Base-by-base conservation (phyloP, 129 eudicot species). In the Centella asiatica region DNA sequence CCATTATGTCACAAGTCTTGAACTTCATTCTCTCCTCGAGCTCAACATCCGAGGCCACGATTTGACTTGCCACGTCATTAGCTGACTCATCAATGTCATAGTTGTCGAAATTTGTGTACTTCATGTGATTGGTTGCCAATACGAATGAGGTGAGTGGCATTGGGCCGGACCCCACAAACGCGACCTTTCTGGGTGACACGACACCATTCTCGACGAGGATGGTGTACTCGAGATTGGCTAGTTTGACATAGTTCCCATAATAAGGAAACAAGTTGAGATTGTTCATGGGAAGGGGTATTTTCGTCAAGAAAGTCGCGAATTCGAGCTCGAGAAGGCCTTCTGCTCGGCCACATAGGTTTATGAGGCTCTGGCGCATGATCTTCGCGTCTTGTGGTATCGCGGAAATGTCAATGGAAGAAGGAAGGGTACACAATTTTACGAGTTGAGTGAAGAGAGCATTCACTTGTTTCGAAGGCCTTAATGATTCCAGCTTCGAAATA, bases 131-230 rank as follows among this genome's bases (percentile, higher is more conserved):
- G 5, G 67, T 60, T 33, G 75, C 75, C 39, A 70, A 25, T 23
- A 60, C 39, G 20, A 61, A 29, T 6, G 75, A 61, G 42, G 75
- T 70, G 17, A 70, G 69, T 46, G 75, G 75, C 67, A 70, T 48
- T 15, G 75, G 75, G 9, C 75, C 75, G 9, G 75, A 70, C 52
- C 75, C 75, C 23, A 70, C 62, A 20, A 70, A 70, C 13, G 75
- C 75, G 32, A 70, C 50, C 50, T 51, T 60, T n/a, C 26, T 39
- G 7, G 75, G 75, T 19, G 45, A 8, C 59, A 37, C 13, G 25
- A 60, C 57, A 7, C 68, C 52, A 27, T 70, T 60, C 32, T 70
- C 42, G 3, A 4, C 26, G 11, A 70, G 62, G 37, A 70, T 60
- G 0, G 56, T 61, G 62, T 60, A 32, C 33, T 70, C 75, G 44